phyloP scores from a whole-genome alignment of 208 protist genomes.

The Novymonas esmeraldas region DNA sequence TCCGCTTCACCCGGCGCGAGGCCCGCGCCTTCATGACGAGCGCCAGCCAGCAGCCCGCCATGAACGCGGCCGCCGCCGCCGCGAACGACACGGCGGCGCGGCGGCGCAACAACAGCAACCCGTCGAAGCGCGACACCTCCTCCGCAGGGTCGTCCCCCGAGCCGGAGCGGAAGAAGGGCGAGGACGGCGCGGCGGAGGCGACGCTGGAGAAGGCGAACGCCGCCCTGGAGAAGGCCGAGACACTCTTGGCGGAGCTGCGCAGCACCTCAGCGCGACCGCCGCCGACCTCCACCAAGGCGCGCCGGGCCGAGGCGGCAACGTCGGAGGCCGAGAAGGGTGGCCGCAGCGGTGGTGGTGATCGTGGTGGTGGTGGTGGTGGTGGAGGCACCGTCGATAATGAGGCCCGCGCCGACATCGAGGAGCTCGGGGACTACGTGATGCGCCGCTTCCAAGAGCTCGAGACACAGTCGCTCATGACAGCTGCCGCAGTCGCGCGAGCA shows the following conservation, averaged over 20 bases:
- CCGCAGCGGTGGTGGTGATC: not conserved
- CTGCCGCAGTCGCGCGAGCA: slow-evolving; percentile 1
- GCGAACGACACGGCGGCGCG: slow-evolving; percentile 23
- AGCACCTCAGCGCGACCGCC: not conserved
- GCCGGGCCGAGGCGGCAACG: slow-evolving; percentile 4
- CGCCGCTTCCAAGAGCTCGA: slow-evolving; percentile 70
- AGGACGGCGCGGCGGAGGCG: slow-evolving; percentile 2
- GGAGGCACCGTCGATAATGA: slow-evolving; percentile 46
- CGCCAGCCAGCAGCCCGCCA: slow-evolving; percentile 11
- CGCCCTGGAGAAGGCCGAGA: slow-evolving; percentile 36
- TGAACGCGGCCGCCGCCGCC: slow-evolving; percentile 12
- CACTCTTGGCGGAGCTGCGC: slow-evolving; percentile 28
- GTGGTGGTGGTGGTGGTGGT: slow-evolving; percentile 1
- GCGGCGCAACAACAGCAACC: slow-evolving; percentile 18
- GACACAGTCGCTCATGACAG: slow-evolving; percentile 13
- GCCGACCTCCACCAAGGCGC: not conserved
- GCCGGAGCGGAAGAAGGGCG: not conserved
- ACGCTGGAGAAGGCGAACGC: slow-evolving; percentile 37
- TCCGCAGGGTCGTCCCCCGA: not conserved
- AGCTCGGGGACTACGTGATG: slow-evolving; percentile 73
- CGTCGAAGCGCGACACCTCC: not conserved
- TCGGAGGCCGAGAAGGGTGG: not conserved
- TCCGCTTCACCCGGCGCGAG: slow-evolving; percentile 69
- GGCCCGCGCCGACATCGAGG: slow-evolving; percentile 73
- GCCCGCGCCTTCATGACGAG: slow-evolving; percentile 32